Conservation (phyloP, 805 yeast species). For the Torulaspora gathmanii region DNA sequence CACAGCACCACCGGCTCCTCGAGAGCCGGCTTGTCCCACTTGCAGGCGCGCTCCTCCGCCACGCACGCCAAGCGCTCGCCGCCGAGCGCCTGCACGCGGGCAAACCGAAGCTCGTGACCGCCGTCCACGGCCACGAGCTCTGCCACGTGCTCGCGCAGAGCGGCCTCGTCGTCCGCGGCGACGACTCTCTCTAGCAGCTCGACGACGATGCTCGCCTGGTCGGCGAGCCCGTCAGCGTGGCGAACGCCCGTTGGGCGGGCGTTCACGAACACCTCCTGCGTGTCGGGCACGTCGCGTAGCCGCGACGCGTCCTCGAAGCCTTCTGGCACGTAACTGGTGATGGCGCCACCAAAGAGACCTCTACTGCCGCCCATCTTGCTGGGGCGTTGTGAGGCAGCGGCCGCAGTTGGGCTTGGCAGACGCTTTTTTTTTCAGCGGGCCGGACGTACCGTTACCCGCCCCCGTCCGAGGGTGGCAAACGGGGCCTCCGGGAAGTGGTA, state of each 20-base stretch:
- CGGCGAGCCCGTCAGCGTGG: conserved; percentile 35
- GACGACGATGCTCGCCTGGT: conserved; percentile 55
- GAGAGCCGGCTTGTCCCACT: neutral
- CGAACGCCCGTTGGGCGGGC: conserved; percentile 33
- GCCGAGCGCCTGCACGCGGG: neutral
- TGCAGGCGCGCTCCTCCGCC: neutral
- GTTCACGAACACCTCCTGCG: conserved; percentile 83
- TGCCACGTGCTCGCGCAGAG: conserved; percentile 49
- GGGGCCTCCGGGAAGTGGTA: conserved; percentile 1
- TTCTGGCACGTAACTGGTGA: conserved; percentile 52
- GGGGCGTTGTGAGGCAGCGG: neutral
- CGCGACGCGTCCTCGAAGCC: conserved; percentile 70
- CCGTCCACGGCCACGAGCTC: conserved; percentile 50
- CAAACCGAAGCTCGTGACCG: conserved; percentile 26
- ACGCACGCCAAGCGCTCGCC: neutral
- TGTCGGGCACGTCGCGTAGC: conserved; percentile 82
- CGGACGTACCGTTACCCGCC: too few species aligned
- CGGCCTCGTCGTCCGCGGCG: conserved; percentile 37
- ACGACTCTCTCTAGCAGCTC: conserved; percentile 56
- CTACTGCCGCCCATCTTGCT: conserved; percentile 8
- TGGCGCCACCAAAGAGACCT: conserved; percentile 79
- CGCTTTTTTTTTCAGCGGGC: too few species aligned
- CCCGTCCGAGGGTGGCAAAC: neutral
- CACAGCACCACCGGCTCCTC: conserved; percentile 44
- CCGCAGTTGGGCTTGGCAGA: neutral